Base-by-base conservation (phyloP, 75 land plant species). In the Azolla pinnata region DNA sequence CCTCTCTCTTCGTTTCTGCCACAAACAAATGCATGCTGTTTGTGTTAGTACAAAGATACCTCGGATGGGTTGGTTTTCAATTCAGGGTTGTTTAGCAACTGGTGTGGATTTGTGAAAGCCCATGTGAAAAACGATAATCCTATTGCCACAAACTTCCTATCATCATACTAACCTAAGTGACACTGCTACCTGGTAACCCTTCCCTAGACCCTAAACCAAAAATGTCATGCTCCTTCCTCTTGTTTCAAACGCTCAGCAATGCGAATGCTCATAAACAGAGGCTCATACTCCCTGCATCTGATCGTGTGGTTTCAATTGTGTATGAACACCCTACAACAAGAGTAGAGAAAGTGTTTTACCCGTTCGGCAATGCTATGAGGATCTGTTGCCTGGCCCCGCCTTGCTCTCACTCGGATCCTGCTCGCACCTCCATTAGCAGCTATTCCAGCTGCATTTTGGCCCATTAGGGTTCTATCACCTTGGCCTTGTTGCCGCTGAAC, bases 341-440 rank as follows among this genome's bases (percentile, higher is more conserved):
- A n/a, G n/a, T n/a, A n/a, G n/a, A n/a, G n/a, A n/a, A n/a, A n/a
- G n/a, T n/a, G n/a, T n/a, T n/a, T n/a, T n/a, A 83, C 87, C 74
- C 87, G 67, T 63, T 83, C 87, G 27, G 87, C 87, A 25, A 83
- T 61, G 56, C 86, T 83, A 64, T 83, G 86, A 35, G 80, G 81
- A 61, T 83, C 80, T 32, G 86, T 83, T 8, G 87, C 87, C 63
- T 83, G 87, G 23, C 87, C 87, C 70, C 87, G 77, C 50, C 70
- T 77, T 23, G 87, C 87, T 61, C 87, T 68, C 9, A 83, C 87
- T 63, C 81, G 87, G 65, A 56, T 29, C 32, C 51, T 30, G 21
- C 31, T 12, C 56, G 10, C 49, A 3, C 49, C n/a, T 46, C 21
- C 21, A 23, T 46, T 46, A 4, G n/a, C n/a, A n/a, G n/a, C n/a